A percentile compares a stretch with the other conserved stretches of the same genome.
Conservation (phyloP, 164 flowering plant species). For the Tetracentron sinense region DNA sequence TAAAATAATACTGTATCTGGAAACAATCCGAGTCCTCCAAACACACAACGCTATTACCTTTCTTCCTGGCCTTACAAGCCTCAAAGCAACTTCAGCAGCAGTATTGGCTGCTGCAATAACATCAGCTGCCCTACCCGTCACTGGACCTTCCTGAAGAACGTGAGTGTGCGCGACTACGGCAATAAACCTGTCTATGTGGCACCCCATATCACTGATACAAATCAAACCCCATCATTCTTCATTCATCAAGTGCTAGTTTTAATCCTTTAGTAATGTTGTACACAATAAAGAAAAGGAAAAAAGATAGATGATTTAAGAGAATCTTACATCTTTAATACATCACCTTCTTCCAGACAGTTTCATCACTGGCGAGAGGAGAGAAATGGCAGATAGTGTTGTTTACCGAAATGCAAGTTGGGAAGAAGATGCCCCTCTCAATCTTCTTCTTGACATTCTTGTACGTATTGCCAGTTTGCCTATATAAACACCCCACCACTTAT, state of each 20-base stretch:
- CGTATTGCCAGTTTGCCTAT: slow-evolving; percentile 82
- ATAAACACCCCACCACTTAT: not conserved
- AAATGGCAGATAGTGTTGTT: too few species aligned
- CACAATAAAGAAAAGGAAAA: too few species aligned
- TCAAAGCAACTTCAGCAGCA: slow-evolving; percentile 91
- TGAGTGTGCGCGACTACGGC: slow-evolving; percentile 89
- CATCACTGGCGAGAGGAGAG: slow-evolving; percentile 93
- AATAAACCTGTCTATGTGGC: slow-evolving; percentile 94
- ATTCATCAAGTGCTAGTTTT: too few species aligned
- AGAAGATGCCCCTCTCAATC: slow-evolving; percentile 91
- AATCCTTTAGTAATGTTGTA: too few species aligned
- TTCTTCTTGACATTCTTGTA: slow-evolving; percentile 94
- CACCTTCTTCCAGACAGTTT: slow-evolving; percentile 71
- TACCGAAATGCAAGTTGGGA: slow-evolving; percentile 90
- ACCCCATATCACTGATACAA: slow-evolving; percentile 80
- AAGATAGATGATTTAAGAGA: not conserved
- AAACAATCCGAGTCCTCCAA: too few species aligned
- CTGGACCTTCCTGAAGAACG: slow-evolving; percentile 78
- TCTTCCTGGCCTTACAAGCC: slow-evolving; percentile 88
- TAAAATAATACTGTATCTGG: not conserved
- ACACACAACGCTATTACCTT: too few species aligned
- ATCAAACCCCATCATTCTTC: not conserved
- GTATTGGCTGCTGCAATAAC: slow-evolving; percentile 89
- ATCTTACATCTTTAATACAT: slow-evolving; percentile 77
- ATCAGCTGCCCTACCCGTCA: slow-evolving; percentile 90